Base-by-base conservation (phyloP, 306 rosid species). In the Malus asiatica region DNA sequence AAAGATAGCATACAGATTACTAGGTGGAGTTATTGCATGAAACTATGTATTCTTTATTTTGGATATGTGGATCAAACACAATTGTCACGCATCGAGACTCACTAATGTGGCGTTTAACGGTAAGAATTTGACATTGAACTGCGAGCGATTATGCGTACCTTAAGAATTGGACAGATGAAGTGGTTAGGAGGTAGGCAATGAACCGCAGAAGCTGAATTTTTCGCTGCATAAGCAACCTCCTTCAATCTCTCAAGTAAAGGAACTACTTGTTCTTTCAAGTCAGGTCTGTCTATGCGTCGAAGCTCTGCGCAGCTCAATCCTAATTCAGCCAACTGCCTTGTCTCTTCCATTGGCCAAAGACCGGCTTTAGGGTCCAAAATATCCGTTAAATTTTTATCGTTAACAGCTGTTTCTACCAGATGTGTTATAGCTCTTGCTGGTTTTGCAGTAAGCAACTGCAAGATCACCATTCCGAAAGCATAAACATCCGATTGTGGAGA, bases 381-480 rank as follows among this genome's bases (percentile, higher is more conserved):
- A 51, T 88, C 91, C 7, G 40, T 52, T 53, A 92, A 86, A 27
- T 59, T 73, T 52, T 88, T 82, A 0, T 70, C 82, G 14, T 78
- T 73, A 55, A 96, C 38, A 25, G 96, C 97, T 59, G 90, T 92
- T 87, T 96, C 99, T 80, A 96, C 91, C 72, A 81, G 73, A 76
- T 89, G 93, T 23, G 93, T 77, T 25, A 96, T 81, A 75, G 88
- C 98, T 30, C 88, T 87, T 53, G 96, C 93, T 57, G 96, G 93
- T 86, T 89, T 96, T 74, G 96, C 88, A 48, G 99, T 89, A 84
- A 92, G 68, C 57, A 96, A 76, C 84, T 96, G 99, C 80, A 96
- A 74, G 71, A 96, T 87, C 78, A 96, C 96, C 85, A 96, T 88
- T 76, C 99, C 99, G 55, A 92, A 89, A 52, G 98, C 98, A 83